Conservation (phyloP, 176 grass and related monocot species). For the Otatea glauca region DNA sequence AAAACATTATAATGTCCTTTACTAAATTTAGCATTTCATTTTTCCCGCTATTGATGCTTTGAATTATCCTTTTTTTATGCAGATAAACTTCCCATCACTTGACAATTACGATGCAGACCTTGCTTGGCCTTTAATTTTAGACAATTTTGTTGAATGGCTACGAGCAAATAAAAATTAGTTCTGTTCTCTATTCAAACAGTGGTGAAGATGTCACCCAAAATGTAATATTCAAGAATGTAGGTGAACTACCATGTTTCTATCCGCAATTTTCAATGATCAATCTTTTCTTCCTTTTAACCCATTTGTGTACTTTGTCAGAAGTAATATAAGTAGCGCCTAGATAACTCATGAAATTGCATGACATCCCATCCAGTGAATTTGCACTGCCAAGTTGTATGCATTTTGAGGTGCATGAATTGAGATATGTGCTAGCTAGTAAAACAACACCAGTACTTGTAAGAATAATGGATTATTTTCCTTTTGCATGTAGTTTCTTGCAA, state of each 20-base stretch:
- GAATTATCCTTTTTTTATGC: constrained; percentile 39
- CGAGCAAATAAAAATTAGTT: constrained; percentile 68
- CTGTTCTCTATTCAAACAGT: constrained; percentile 29
- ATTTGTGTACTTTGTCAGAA: background rate
- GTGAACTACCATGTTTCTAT: constrained; percentile 34
- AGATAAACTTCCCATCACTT: constrained; percentile 98
- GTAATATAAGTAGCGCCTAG: background rate
- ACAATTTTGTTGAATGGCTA: constrained; percentile 99
- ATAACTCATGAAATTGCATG: background rate
- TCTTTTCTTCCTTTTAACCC: background rate
- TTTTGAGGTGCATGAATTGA: background rate
- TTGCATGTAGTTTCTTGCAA: background rate
- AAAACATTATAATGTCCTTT: background rate
- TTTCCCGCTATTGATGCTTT: constrained; percentile 17
- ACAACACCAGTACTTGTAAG: background rate
- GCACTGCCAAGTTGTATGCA: background rate
- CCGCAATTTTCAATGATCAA: background rate
- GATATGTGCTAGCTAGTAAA: background rate
- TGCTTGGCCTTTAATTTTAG: constrained; percentile 97
- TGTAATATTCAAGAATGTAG: constrained; percentile 49
- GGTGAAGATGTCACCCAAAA: constrained; percentile 42
- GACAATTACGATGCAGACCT: constrained; percentile 92
- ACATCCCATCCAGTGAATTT: constrained; percentile 1
- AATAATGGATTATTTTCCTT: constrained; percentile 1
- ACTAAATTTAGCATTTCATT: constrained; percentile 14